phyloP scores from a whole-genome alignment of 2,329 filamentous ascomycete species.

The Aspergillus latus region DNA sequence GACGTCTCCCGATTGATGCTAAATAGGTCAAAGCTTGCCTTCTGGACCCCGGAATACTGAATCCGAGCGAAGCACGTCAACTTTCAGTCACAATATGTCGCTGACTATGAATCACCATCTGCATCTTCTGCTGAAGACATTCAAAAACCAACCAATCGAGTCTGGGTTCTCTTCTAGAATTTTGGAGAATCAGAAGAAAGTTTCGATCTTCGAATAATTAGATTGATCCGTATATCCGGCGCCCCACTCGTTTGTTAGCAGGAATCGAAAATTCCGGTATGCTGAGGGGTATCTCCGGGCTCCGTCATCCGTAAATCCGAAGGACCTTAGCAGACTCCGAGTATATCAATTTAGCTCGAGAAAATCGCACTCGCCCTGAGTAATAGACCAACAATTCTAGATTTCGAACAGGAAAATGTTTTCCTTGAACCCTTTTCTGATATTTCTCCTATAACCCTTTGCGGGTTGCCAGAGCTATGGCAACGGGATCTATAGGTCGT shows the following conservation, averaged over 20 bases:
- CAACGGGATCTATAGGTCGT: too few species aligned
- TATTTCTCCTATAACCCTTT: too few species aligned
- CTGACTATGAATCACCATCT: not conserved
- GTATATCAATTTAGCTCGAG: too few species aligned
- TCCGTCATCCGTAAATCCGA: not conserved
- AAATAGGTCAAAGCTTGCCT: not conserved
- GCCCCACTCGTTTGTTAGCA: not conserved
- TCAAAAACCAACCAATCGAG: not conserved
- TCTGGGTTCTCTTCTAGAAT: not conserved
- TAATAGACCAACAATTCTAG: not conserved
- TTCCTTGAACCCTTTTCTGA: too few species aligned
- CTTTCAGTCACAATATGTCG: not conserved
- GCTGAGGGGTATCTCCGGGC: not conserved
- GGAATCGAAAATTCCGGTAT: not conserved
- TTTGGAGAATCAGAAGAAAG: not conserved
- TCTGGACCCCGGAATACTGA: not conserved
- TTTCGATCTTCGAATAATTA: too few species aligned
- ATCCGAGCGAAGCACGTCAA: not conserved
- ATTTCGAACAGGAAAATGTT: too few species aligned
- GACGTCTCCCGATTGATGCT: not conserved
- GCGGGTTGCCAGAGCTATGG: too few species aligned
- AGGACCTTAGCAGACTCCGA: too few species aligned
- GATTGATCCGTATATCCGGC: not conserved
- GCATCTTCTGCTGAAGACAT: too few species aligned
- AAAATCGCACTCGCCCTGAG: too few species aligned